Evolutionary conservation across 768 basidiomycete species (phyloP).

Genomic region (Fomitopsis serialis): DNA sequence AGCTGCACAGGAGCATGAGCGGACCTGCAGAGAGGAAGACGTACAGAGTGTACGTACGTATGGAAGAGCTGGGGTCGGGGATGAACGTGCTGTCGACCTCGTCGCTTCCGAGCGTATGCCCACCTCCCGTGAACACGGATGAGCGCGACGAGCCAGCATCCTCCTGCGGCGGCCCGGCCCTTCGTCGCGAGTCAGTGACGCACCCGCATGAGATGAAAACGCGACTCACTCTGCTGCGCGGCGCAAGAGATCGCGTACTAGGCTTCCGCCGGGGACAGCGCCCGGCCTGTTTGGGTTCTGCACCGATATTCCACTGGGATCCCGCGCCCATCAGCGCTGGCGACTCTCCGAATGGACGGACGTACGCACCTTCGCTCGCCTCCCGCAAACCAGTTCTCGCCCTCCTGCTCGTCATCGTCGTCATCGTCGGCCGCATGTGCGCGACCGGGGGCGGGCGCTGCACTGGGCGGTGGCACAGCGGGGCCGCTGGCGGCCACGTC

Average conservation of each 20-base stretch:
- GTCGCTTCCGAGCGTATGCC: slow-evolving; percentile 85
- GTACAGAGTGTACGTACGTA: slow-evolving; percentile 10
- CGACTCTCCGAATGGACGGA: neutral
- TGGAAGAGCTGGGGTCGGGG: slow-evolving; percentile 58
- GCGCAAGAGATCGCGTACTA: slow-evolving; percentile 69
- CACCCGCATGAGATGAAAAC: neutral
- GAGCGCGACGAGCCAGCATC: slow-evolving; percentile 14
- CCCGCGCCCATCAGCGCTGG: neutral
- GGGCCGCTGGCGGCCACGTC: slow-evolving; percentile 18
- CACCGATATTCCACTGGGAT: slow-evolving; percentile 74
- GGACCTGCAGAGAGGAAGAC: neutral
- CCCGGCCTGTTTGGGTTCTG: slow-evolving; percentile 60
- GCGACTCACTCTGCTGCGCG: slow-evolving; percentile 72
- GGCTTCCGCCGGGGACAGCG: slow-evolving; percentile 45
- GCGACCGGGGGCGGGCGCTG: slow-evolving; percentile 9
- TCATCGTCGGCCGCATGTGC: slow-evolving; percentile 44
- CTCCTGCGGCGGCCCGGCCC: slow-evolving; percentile 32
- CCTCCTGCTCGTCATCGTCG: slow-evolving; percentile 37
- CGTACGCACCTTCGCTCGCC: slow-evolving; percentile 77
- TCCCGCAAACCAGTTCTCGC: slow-evolving; percentile 85
- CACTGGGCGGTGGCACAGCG: slow-evolving; percentile 2
- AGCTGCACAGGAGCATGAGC: slow-evolving; percentile 17
- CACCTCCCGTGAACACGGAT: slow-evolving; percentile 60
- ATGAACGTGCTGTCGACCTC: slow-evolving; percentile 76
- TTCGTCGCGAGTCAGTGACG: slow-evolving; percentile 11